phyloP scores from a whole-genome alignment of 2,329 filamentous ascomycete species.

The Ploettnerulaceae sp. region DNA sequence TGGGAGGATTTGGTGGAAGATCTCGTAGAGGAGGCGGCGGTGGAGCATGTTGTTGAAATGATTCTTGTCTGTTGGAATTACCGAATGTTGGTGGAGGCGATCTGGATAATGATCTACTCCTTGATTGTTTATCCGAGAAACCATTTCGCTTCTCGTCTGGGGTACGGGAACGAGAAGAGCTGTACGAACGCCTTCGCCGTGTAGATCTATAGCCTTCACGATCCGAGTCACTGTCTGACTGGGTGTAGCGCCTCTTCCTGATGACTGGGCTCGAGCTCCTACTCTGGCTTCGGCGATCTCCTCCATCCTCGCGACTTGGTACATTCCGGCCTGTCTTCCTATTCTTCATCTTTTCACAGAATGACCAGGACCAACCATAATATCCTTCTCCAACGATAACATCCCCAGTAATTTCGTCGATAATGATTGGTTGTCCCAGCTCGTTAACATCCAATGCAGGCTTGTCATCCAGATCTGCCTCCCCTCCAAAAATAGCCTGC shows the following conservation, averaged over 20 bases:
- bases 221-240: conserved; percentile 26
- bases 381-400: conserved; percentile 66
- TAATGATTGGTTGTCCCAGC: conserved; percentile 63
- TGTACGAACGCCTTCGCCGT: conserved; percentile 30
- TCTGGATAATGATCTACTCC: conserved; percentile 23
- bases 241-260: conserved; percentile 30
- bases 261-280: conserved; percentile 23
- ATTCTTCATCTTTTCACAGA: conserved; percentile 76
- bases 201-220: conserved; percentile 16
- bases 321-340: conserved; percentile 34
- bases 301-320: conserved; percentile 9
- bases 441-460: conserved; percentile 62
- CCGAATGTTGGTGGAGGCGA: conserved; percentile 15
- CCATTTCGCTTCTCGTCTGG: conserved; percentile 18
- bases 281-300: conserved; percentile 3
- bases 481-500: conserved; percentile 59
- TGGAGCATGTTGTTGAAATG: conserved; percentile 7
- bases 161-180: conserved; percentile 30
- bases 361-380: conserved; percentile 79
- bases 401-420: conserved; percentile 61
- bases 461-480: conserved; percentile 44
- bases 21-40: conserved; percentile 10
- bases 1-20: conserved; percentile 16
- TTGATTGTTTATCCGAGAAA: conserved; percentile 19
- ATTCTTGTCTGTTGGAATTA: conserved; percentile 7